phyloP scores from a whole-genome alignment of 2,329 filamentous ascomycete genomes.

The Talaromyces sp. region DNA sequence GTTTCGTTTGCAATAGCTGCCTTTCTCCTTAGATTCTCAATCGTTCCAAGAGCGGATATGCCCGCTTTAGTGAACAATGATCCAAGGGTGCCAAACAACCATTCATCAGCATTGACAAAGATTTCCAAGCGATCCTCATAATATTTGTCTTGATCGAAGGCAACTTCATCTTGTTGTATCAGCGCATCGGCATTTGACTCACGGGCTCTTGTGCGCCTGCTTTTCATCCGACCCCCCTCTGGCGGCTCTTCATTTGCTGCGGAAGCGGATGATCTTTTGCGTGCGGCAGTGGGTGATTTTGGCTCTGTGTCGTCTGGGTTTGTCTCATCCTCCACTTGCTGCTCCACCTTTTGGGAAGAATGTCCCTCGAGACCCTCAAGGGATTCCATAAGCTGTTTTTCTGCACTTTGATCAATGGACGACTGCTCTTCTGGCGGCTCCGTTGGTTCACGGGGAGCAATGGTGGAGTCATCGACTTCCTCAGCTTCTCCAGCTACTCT shows the following conservation, averaged over 20 bases:
- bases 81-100: slow-evolving; percentile 58
- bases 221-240: slow-evolving; percentile 61
- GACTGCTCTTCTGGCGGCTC: slow-evolving; percentile 37
- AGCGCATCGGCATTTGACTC: slow-evolving; percentile 56
- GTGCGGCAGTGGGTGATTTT: slow-evolving; percentile 43
- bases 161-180: slow-evolving; percentile 49
- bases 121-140: slow-evolving; percentile 58
- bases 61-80: slow-evolving; percentile 56
- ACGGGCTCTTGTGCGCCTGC: slow-evolving; percentile 63
- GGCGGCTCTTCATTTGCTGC: slow-evolving; percentile 60
- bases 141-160: slow-evolving; percentile 57
- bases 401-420: slow-evolving; percentile 38
- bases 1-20: slow-evolving; percentile 20
- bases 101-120: slow-evolving; percentile 59
- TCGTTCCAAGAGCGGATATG: slow-evolving; percentile 49
- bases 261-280: slow-evolving; percentile 64
- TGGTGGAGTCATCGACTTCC: not conserved
- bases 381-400: slow-evolving; percentile 41
- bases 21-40: slow-evolving; percentile 41
- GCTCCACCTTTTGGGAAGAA: slow-evolving; percentile 26
- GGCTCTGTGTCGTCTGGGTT: slow-evolving; percentile 32
- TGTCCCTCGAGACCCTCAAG: slow-evolving; percentile 38
- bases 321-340: slow-evolving; percentile 21
- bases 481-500: slow-evolving; percentile 1
- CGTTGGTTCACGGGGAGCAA: slow-evolving; percentile 10